Conservation (phyloP, 345 rosid species). For the Raphanus sativus region DNA sequence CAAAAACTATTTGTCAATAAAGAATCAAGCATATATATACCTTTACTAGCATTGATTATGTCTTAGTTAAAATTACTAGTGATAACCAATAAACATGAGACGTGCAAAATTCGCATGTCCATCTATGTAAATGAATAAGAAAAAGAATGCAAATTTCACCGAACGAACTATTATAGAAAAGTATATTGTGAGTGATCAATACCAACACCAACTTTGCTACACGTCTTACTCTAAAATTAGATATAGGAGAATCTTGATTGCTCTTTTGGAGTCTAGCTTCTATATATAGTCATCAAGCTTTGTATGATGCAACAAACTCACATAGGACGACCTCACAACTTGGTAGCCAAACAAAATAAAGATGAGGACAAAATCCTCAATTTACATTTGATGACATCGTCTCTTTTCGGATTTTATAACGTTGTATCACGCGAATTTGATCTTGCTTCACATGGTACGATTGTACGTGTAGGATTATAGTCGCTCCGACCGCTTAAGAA, state of each 20-base stretch:
- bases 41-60: neutral
- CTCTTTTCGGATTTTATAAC: neutral
- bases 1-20: neutral
- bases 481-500: slow-evolving; percentile 4
- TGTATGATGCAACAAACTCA: neutral
- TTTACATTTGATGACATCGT: neutral
- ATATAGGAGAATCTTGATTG: neutral
- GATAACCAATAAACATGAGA: neutral
- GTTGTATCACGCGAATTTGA: neutral
- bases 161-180: neutral
- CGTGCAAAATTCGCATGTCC: neutral
- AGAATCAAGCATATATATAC: neutral
- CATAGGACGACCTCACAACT: neutral
- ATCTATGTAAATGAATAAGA: neutral
- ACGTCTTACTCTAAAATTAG: neutral
- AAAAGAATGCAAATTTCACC: neutral
- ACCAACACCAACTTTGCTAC: neutral
- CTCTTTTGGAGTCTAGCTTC: neutral
- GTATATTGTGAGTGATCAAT: neutral
- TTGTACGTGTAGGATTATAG: neutral
- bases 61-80: neutral
- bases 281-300: neutral
- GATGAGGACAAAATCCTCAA: slow-evolving; percentile 11
- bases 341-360: slow-evolving; percentile 3
- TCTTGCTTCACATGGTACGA: slow-evolving; percentile 20